These are phyloP conservation scores for Penicillium turbatum DNA, from an alignment of 495 filamentous ascomycete genomes.

Conservation along the genomic window DNA sequence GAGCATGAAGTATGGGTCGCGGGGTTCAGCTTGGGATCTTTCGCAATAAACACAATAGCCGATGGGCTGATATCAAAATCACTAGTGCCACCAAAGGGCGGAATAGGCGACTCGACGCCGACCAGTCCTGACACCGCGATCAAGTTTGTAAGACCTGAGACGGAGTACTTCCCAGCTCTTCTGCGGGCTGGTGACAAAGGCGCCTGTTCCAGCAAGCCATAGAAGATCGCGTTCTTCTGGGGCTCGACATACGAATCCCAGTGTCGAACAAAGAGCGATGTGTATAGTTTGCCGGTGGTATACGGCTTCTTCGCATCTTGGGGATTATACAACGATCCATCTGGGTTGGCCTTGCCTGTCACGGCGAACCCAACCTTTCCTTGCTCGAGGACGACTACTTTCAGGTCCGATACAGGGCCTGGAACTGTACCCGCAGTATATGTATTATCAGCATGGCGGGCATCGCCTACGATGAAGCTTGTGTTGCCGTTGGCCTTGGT, in stretches of 20 bases:
- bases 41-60: constrained; percentile 75
- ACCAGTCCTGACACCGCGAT: constrained; percentile 40
- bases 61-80: constrained; percentile 54
- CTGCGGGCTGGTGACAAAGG: constrained; percentile 36
- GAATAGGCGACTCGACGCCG: constrained; percentile 51
- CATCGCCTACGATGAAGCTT: constrained; percentile 55
- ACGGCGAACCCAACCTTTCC: constrained; percentile 68
- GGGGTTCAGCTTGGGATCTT: constrained; percentile 71
- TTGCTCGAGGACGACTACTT: constrained; percentile 56
- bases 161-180: constrained; percentile 40
- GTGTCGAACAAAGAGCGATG: constrained; percentile 55
- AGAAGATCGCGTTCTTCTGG: constrained; percentile 70
- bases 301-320: constrained; percentile 50
- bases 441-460: constrained; percentile 49
- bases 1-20: constrained; percentile 77
- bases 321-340: constrained; percentile 54
- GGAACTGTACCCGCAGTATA: constrained; percentile 62
- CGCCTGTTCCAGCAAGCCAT: constrained; percentile 55
- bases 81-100: constrained; percentile 55
- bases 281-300: constrained; percentile 52
- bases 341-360: constrained; percentile 52
- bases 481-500: constrained; percentile 63
- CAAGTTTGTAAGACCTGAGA: constrained; percentile 47
- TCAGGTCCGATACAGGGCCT: constrained; percentile 70
- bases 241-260: constrained; percentile 59